Percentiles rank a stretch among this genome's conserved stretches.
Conservation (phyloP, 768 basidiomycete genomes). For the Agrocybe pediades region DNA sequence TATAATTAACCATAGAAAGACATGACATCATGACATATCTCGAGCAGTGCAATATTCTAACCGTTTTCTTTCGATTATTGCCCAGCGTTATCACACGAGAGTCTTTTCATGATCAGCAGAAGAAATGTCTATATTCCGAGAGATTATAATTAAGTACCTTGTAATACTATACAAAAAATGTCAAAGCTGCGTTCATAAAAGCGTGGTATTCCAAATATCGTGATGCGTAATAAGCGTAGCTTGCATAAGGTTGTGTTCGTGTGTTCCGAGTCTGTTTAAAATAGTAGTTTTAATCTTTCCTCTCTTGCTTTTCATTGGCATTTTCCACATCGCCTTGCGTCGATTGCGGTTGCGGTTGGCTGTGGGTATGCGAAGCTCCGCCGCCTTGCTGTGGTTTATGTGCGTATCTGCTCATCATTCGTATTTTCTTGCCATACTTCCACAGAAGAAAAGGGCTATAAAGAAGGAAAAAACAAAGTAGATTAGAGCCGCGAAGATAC, state of each 20-base stretch:
- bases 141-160: no score
- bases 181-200: no score
- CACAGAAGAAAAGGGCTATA: constrained; percentile 37
- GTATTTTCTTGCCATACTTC: constrained; percentile 42
- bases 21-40: not conserved
- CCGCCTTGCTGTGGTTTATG: constrained; percentile 22
- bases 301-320: not conserved
- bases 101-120: no score
- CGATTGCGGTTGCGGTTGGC: not conserved
- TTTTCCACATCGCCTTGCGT: not conserved
- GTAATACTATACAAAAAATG: not conserved
- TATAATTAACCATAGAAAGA: not conserved
- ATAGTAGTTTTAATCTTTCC: no score
- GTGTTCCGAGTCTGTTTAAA: no score
- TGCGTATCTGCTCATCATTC: constrained; percentile 47
- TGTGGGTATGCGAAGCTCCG: no score
- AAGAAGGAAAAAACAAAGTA: not conserved
- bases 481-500: not conserved
- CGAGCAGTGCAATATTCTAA: not conserved
- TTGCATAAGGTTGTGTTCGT: no score
- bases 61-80: not conserved
- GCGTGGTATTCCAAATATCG: no score
- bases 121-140: no score
- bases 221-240: no score
- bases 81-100: no score